Conservation (phyloP, 495 filamentous ascomycete species). For the Podospora appendiculata region DNA sequence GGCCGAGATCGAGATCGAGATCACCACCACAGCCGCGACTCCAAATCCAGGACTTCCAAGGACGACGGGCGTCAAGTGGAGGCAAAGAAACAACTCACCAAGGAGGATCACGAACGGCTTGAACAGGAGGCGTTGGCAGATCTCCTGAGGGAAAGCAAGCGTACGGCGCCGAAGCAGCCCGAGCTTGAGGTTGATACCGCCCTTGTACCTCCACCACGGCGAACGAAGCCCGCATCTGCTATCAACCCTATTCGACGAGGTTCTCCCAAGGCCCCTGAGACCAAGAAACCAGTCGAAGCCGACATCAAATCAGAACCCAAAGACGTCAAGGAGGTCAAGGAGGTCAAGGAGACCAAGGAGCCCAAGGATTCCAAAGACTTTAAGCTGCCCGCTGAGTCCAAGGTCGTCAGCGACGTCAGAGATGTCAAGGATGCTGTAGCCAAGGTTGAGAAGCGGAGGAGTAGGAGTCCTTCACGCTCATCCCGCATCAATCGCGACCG, state of each 20-base stretch:
- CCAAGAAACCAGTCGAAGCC: slow-evolving; percentile 26
- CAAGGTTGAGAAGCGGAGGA: slow-evolving; percentile 24
- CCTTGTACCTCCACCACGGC: slow-evolving; percentile 45
- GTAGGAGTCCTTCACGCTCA: slow-evolving; percentile 23
- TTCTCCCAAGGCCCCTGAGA: slow-evolving; percentile 31
- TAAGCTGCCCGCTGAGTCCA: background rate
- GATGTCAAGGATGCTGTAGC: slow-evolving; percentile 11
- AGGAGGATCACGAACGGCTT: slow-evolving; percentile 46
- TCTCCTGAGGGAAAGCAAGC: slow-evolving; percentile 46
- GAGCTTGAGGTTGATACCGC: slow-evolving; percentile 47
- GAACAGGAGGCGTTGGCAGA: slow-evolving; percentile 48
- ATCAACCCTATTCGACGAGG: slow-evolving; percentile 45
- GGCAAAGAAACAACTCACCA: slow-evolving; percentile 40
- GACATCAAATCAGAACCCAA: slow-evolving; percentile 13
- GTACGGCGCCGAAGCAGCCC: slow-evolving; percentile 31
- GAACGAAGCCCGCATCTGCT: slow-evolving; percentile 43
- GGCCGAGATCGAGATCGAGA: slow-evolving; percentile 26
- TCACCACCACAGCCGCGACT: slow-evolving; percentile 13
- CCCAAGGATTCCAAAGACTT: slow-evolving; percentile 12
- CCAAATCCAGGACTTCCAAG: slow-evolving; percentile 6
- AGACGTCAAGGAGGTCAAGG: slow-evolving; percentile 15
- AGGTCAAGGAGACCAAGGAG: slow-evolving; percentile 17
- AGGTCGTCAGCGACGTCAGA: slow-evolving; percentile 6
- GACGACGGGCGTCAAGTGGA: slow-evolving; percentile 24
- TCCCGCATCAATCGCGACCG: slow-evolving; percentile 24